Base-by-base conservation (phyloP, 2,329 filamentous ascomycete species). In the Mycosphaerelloides madeirae region DNA sequence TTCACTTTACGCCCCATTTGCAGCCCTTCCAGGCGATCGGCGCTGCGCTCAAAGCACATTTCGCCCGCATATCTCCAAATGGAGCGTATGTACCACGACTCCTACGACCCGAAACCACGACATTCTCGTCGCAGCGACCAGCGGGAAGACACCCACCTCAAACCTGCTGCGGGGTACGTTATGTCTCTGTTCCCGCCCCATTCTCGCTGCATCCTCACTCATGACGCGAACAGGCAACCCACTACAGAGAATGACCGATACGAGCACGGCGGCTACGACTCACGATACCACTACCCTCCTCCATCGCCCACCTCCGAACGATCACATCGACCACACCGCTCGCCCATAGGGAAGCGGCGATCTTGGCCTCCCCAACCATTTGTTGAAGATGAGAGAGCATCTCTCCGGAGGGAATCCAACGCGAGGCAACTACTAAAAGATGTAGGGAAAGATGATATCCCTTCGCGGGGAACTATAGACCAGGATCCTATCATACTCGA, bases 401-500 rank as follows among this genome's bases (percentile, higher is more conserved):
- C 84, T 6, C 65, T 87, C 29, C 76, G 76, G 5, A 79, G 74
- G 60, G 85, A 89, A 60, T 66, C 78, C 55, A 71, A 72, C 19
- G 57, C 63, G 33, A 65, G 66, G 20, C 54, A 59, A 28, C 53
- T 64, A 29, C 48, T 63, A 29, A 54, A 53, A 54, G 39, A 62
- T 54, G 33, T 57, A 52, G 42, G 72, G 69, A 44, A 60, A 43
- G 81, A 83, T 53, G 79, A 83, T 46, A 74, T 78, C 20, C 72
- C 74, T 38, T 75, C 76, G 45, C 77, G 78, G 44, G 85, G 85
- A 31, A 76, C 78, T 5, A 65, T 83, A 46, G 83, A 89, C 41
- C 85, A 90, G 58, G 68, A 81, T 19, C 81, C 80, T 11, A 71
- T 89, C 38, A 70, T 90, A 18, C 67, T 83, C 43, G 80, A 84